Evolutionary conservation across 2,329 filamentous ascomycete genomes (phyloP), one percentile per base, ranked within the genome.

Genomic region (Hymenoscyphus fraxineus): DNA sequence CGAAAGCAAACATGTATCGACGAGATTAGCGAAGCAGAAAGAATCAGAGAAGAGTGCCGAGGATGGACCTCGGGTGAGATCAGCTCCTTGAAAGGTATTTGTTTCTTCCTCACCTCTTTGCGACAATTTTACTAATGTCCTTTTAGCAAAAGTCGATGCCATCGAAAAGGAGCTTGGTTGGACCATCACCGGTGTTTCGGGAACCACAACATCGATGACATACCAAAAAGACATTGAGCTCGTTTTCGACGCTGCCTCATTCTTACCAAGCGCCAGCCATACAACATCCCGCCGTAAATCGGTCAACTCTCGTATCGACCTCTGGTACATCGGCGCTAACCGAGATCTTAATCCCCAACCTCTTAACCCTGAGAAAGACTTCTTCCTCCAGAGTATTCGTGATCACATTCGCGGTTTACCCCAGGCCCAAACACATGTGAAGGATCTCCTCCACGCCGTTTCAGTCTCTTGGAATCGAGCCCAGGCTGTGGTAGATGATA

Each of bases 51-150:
- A 75, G 91, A 96, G 72, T 96, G 90, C 75, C 87, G 93, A 61
- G 93, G 94, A 47, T 97, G 93, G 89, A 94, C 89, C 64, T 86
- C 88, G 61, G 88, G 84, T 35, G 95, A 98, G 77, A 91, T 98
- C 68, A 84, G 84, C 68, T 80, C 81, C 47, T 81, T 96, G n/a
- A 93, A 93, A 83, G 85, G 90, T 91, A 82, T 74, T 80, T 73
- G 27, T 19, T 27, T n/a, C 38, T 27, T 40, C 40, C 27, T 16
- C 16, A 5, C 7, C 12, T 54, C 35, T 39, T 9, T 9, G 9
- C 58, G 7, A 22, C 64, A 60, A 66, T 79, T 84, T 74, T 85
- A 75, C 56, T n/a, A 22, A 41, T 39, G 54, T 62, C 13, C n/a
- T 41, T 55, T 2, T 71, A 92, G 89, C 79, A 57, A 86, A 84